Percentiles rank a stretch among this genome's conserved stretches.
phyloP scores from a whole-genome alignment of 768 basidiomycete genomes.

The Agrocybe chaxingu region DNA sequence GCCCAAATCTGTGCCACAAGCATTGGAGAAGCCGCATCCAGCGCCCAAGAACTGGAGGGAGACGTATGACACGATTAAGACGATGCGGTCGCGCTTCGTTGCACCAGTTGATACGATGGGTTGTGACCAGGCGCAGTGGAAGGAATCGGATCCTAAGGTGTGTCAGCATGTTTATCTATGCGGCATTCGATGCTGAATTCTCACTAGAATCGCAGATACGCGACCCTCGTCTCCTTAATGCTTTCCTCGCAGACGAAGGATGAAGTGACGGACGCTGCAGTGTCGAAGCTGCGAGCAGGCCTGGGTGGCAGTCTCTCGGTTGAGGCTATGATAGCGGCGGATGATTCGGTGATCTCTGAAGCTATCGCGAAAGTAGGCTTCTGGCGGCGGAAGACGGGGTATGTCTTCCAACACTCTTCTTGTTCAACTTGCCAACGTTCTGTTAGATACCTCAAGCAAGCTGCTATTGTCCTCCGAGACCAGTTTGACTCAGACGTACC shows the following conservation, averaged over 20 bases:
- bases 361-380: conserved; percentile 92
- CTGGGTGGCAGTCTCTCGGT: conserved; percentile 81
- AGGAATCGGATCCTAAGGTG: conserved; percentile 68
- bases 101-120: conserved; percentile 96
- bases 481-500: conserved; percentile 84
- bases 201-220: conserved; percentile 71
- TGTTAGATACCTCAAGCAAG: conserved; percentile 67
- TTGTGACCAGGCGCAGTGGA: conserved; percentile 65
- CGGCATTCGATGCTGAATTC: neutral
- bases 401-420: conserved; percentile 21
- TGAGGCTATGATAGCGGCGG: conserved; percentile 62
- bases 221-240: conserved; percentile 91
- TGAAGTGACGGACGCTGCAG: conserved; percentile 79
- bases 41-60: conserved; percentile 67
- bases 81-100: conserved; percentile 66
- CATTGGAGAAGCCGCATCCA: conserved; percentile 60
- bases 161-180: conserved; percentile 4
- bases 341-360: conserved; percentile 58
- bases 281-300: conserved; percentile 64
- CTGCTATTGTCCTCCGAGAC: conserved; percentile 66
- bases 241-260: conserved; percentile 96
- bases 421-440: neutral
- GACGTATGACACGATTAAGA: conserved; percentile 66
- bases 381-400: conserved; percentile 87
- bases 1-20: conserved; percentile 50